phyloP scores from a whole-genome alignment of 2,329 filamentous ascomycete species.

The Aspergillus sp. region DNA sequence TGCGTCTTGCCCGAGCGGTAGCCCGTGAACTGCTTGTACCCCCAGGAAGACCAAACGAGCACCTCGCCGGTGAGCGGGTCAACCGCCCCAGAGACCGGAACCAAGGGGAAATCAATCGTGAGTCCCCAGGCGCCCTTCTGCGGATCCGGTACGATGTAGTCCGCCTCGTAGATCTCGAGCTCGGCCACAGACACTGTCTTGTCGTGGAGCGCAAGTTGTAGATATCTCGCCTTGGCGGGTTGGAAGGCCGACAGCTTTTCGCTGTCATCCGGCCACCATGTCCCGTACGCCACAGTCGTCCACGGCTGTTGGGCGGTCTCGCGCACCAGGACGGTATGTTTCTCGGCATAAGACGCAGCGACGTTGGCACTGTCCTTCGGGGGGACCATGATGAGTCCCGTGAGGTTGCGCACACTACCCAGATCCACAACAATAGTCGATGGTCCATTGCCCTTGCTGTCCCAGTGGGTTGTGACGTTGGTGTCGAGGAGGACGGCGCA shows the following conservation, averaged over 20 bases:
- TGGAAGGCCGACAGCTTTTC: constrained; percentile 12
- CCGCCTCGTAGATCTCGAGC: constrained; percentile 8
- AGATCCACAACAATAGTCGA: too few relatives aligned
- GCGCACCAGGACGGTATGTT: background rate
- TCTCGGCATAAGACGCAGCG: background rate
- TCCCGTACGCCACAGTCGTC: constrained; percentile 11
- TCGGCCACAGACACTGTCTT: constrained; percentile 10
- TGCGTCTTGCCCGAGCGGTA: background rate
- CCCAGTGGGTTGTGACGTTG: too few relatives aligned
- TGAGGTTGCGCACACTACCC: too few relatives aligned
- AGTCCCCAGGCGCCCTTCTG: constrained; percentile 3
- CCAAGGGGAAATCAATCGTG: constrained; percentile 7
- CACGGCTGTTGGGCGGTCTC: background rate
- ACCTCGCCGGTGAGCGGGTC: constrained; percentile 3
- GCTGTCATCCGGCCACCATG: constrained; percentile 14
- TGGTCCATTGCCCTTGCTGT: too few relatives aligned
- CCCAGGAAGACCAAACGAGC: constrained; percentile 5
- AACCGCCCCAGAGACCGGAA: constrained; percentile 1
- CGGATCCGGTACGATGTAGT: constrained; percentile 7
- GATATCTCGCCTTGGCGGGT: constrained; percentile 7
- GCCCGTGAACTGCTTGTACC: constrained; percentile 1
- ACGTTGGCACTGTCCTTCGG: background rate
- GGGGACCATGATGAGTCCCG: background rate
- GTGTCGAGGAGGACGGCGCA: background rate
- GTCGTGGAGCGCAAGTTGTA: background rate